Conservation (phyloP, 768 basidiomycete genomes). For the Amanita thiersii region DNA sequence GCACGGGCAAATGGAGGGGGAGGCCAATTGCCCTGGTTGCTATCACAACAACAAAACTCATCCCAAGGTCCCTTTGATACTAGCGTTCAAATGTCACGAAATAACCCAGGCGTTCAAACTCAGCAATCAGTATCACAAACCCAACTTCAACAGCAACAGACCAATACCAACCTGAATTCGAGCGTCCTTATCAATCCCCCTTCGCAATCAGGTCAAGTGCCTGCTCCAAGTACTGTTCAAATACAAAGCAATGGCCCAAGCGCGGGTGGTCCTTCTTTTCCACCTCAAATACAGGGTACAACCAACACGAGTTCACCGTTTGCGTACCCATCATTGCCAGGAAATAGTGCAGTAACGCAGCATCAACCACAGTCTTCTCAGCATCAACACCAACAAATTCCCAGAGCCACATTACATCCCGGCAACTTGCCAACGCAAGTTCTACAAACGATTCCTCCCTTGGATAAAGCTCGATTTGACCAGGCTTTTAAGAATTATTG, state of each 20-base stretch:
- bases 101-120: not conserved
- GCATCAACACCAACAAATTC: constrained; percentile 9
- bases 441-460: constrained; percentile 22
- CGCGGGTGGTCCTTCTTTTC: constrained; percentile 1
- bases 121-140: constrained; percentile 3
- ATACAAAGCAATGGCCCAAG: not conserved
- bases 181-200: constrained; percentile 1
- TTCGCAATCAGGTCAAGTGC: constrained; percentile 1
- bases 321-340: not conserved
- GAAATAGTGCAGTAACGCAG: not conserved
- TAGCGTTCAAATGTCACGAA: constrained; percentile 4
- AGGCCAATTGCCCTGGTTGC: constrained; percentile 6
- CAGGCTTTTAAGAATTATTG: constrained; percentile 41
- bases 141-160: constrained; percentile 15
- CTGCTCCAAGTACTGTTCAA: not conserved
- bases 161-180: constrained; percentile 15
- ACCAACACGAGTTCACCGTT: not conserved
- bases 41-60: constrained; percentile 14
- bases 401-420: constrained; percentile 1
- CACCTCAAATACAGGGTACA: not conserved
- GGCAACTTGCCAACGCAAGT: not conserved
- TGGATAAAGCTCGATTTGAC: constrained; percentile 49
- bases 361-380: constrained; percentile 1
- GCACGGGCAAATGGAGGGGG: constrained; percentile 1
- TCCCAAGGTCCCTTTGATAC: constrained; percentile 4